A percentile compares a stretch with the other conserved stretches of the same genome.
These are phyloP conservation scores for Aspergillus hortae DNA, from an alignment of 2,329 filamentous ascomycete species.

Conservation along the genomic window DNA sequence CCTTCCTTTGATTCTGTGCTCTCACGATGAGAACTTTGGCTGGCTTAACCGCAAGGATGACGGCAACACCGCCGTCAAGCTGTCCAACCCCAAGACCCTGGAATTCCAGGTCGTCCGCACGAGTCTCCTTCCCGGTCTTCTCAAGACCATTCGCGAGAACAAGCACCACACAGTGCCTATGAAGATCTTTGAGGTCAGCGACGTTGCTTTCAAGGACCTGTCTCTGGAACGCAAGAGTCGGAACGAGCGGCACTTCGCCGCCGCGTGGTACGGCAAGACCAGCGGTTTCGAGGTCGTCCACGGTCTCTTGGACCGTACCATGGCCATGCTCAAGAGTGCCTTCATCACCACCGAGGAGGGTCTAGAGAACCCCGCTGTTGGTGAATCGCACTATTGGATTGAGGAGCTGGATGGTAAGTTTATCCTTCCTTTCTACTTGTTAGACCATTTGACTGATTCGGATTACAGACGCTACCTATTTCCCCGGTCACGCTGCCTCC, in stretches of 20 bases:
- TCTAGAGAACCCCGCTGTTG: conserved; percentile 55
- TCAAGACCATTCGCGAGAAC: conserved; percentile 94
- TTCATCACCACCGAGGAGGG: conserved; percentile 77
- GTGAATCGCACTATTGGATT: conserved; percentile 80
- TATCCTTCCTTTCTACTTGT: background rate
- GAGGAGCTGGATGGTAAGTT: conserved; percentile 74
- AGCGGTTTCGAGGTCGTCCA: conserved; percentile 95
- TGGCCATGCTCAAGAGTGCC: conserved; percentile 83
- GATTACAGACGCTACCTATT: conserved; percentile 72
- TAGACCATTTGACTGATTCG: conserved; percentile 1
- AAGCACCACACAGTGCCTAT: conserved; percentile 84
- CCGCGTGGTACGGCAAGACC: conserved; percentile 89
- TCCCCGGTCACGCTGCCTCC: conserved; percentile 81
- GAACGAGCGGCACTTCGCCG: conserved; percentile 95
- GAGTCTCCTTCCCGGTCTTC: conserved; percentile 75
- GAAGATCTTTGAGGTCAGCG: conserved; percentile 86
- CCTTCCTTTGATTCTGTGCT: conserved; percentile 93
- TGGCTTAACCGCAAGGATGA: conserved; percentile 92
- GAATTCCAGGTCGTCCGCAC: conserved; percentile 94
- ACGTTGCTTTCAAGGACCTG: conserved; percentile 88
- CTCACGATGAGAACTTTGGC: conserved; percentile 95
- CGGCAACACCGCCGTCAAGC: conserved; percentile 73
- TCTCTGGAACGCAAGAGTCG: conserved; percentile 76
- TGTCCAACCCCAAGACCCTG: conserved; percentile 87
- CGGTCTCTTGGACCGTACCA: conserved; percentile 83